Conservation (phyloP, 208 protist genomes). For the Kentomonas sorsogonicus region DNA sequence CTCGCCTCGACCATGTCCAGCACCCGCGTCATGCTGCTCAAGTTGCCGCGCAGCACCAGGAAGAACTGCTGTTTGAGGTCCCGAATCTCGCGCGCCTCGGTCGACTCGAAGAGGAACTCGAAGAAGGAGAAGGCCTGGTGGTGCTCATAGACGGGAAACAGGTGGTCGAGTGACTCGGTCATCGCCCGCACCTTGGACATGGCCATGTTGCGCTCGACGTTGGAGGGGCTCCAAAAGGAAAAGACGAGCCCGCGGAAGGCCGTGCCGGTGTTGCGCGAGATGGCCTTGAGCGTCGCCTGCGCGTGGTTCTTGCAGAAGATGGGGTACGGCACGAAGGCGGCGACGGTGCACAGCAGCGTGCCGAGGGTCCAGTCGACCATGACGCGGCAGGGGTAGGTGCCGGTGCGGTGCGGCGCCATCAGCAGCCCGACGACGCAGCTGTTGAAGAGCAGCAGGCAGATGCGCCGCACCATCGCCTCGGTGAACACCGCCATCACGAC, state of each 20-base stretch:
- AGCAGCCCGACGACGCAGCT: constrained; percentile 72
- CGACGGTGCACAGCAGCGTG: constrained; percentile 56
- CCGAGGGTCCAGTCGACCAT: constrained; percentile 87
- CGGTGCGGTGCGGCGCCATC: constrained; percentile 18
- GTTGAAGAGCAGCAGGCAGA: constrained; percentile 88
- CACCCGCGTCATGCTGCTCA: constrained; percentile 74
- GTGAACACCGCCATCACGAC: constrained; percentile 82
- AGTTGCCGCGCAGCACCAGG: constrained; percentile 62
- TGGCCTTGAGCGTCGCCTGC: constrained; percentile 36
- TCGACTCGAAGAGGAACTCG: constrained; percentile 78
- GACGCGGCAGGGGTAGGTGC: constrained; percentile 59
- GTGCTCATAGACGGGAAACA: constrained; percentile 52
- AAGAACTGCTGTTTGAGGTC: constrained; percentile 57
- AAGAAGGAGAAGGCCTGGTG: constrained; percentile 69
- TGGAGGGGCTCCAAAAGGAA: constrained; percentile 82
- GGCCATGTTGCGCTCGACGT: constrained; percentile 80
- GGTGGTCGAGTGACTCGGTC: constrained; percentile 55
- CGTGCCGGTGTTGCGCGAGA: constrained; percentile 57
- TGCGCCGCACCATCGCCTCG: constrained; percentile 59
- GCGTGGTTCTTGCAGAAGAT: constrained; percentile 68
- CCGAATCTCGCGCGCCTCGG: constrained; percentile 58
- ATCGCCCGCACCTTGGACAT: constrained; percentile 78
- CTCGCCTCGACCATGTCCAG: constrained; percentile 75
- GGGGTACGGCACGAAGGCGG: constrained; percentile 73
- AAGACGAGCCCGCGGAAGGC: constrained; percentile 65